phyloP scores from a whole-genome alignment of 73 alveolate genomes.

The Paramecium caudatum region DNA sequence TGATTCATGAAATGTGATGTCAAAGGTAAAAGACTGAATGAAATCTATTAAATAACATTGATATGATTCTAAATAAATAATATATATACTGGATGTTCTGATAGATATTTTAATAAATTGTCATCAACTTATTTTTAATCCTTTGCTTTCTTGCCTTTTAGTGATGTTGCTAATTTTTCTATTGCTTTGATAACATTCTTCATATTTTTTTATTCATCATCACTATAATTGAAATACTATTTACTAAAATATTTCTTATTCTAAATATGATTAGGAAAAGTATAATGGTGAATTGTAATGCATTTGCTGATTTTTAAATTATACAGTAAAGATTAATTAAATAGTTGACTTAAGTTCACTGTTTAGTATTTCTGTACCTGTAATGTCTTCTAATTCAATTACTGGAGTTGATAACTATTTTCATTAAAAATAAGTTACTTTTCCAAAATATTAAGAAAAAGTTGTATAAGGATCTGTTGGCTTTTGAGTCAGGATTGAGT shows the following conservation, averaged over 20 bases:
- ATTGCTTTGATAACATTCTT: slow-evolving; percentile 46
- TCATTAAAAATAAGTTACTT: background rate
- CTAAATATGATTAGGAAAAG: slow-evolving; percentile 13
- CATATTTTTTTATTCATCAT: slow-evolving; percentile 61
- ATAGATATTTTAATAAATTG: slow-evolving; percentile 4
- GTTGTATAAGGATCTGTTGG: slow-evolving; percentile 61
- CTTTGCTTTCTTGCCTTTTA: slow-evolving; percentile 6
- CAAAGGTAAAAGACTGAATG: slow-evolving; percentile 17
- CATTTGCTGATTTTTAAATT: background rate
- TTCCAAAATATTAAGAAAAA: slow-evolving; percentile 62
- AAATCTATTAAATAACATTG: slow-evolving; percentile 50
- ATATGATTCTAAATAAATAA: background rate
- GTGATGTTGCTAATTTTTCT: background rate
- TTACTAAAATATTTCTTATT: slow-evolving; percentile 68
- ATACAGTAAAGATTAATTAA: slow-evolving; percentile 21
- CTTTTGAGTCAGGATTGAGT: background rate
- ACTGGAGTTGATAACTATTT: slow-evolving; percentile 61
- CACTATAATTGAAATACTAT: background rate
- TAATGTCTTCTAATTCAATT: background rate
- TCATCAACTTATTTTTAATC: slow-evolving; percentile 63
- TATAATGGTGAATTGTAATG: slow-evolving; percentile 18
- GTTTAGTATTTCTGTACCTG: background rate
- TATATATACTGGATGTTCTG: slow-evolving; percentile 11
- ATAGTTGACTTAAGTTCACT: slow-evolving; percentile 18
- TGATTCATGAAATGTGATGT: slow-evolving; percentile 20